Evolutionary conservation across 1,284 basidiomycete genomes (phyloP).

Genomic region (Heterobasidion annosum): DNA sequence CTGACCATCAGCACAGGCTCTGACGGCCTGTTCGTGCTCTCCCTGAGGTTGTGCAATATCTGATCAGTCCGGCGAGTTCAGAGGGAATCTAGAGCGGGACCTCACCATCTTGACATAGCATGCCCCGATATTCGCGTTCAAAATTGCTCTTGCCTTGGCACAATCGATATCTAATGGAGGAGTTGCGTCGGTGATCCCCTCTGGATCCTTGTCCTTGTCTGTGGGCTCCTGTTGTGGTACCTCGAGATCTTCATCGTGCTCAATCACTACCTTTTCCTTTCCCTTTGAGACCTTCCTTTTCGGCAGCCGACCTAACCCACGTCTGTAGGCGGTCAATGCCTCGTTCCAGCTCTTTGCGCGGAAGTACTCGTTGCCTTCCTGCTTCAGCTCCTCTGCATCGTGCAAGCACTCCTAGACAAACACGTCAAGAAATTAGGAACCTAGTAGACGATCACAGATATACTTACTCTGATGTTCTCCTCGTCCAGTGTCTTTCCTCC

Average conservation of each 20-base stretch:
- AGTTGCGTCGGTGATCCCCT: constrained; percentile 9
- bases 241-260: constrained; percentile 14
- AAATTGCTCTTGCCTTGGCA: constrained; percentile 50
- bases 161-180: constrained; percentile 33
- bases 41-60: constrained; percentile 32
- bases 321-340: constrained; percentile 54
- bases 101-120: constrained; percentile 70
- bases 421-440: neutral
- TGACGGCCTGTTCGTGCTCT: constrained; percentile 67
- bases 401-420: constrained; percentile 31
- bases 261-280: constrained; percentile 22
- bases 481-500: constrained; percentile 4
- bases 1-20: constrained; percentile 68
- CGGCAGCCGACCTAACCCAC: constrained; percentile 52
- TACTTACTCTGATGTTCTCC: constrained; percentile 9
- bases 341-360: constrained; percentile 48
- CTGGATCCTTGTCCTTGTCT: constrained; percentile 8
- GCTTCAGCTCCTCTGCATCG: constrained; percentile 51
- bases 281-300: constrained; percentile 25
- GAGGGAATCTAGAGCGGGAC: neutral
- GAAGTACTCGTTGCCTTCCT: constrained; percentile 48
- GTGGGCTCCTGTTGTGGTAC: neutral
- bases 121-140: constrained; percentile 78
- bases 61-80: neutral
- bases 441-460: neutral